phyloP scores from a whole-genome alignment of 352 stramenopile genomes.

The Phytophthora tentaculata region DNA sequence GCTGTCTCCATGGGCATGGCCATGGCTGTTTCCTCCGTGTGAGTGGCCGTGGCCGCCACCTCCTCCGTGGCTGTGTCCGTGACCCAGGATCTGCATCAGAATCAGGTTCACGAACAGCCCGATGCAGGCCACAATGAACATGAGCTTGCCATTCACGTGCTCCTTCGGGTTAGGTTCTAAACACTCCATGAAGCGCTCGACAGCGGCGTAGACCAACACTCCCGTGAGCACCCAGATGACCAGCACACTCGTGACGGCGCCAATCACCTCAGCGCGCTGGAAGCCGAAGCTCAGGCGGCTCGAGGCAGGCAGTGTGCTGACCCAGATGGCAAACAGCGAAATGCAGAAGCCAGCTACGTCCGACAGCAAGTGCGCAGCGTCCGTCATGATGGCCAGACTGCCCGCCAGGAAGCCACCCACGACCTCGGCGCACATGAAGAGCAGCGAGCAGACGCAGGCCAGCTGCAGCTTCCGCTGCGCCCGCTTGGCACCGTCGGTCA shows the following conservation, averaged over 20 bases:
- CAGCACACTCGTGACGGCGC: conserved; percentile 93
- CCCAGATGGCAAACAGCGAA: conserved; percentile 79
- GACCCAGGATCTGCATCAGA: conserved; percentile 93
- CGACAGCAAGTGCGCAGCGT: conserved; percentile 79
- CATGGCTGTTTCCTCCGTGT: conserved; percentile 36
- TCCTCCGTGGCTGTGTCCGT: conserved; percentile 69
- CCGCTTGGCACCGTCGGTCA: conserved; percentile 54
- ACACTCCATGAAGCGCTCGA: conserved; percentile 88
- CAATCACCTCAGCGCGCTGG: conserved; percentile 94
- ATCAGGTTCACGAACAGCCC: conserved; percentile 97
- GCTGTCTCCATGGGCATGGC: conserved; percentile 34
- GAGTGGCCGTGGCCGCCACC: conserved; percentile 48
- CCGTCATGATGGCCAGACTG: conserved; percentile 95
- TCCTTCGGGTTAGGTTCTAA: conserved; percentile 79
- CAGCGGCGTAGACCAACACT: conserved; percentile 93
- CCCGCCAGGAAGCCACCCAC: conserved; percentile 93
- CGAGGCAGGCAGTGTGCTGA: conserved; percentile 70
- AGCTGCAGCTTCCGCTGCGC: conserved; percentile 74
- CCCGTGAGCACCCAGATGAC: conserved; percentile 95
- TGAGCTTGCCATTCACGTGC: conserved; percentile 95
- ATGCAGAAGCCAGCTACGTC: conserved; percentile 81
- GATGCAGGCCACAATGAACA: conserved; percentile 96
- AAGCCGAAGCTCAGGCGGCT: conserved; percentile 94
- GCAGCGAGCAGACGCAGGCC: conserved; percentile 79
- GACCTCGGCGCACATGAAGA: conserved; percentile 96